Evolutionary conservation across 2,329 filamentous ascomycete genomes (phyloP).

Genomic region (Fusarium sp.): DNA sequence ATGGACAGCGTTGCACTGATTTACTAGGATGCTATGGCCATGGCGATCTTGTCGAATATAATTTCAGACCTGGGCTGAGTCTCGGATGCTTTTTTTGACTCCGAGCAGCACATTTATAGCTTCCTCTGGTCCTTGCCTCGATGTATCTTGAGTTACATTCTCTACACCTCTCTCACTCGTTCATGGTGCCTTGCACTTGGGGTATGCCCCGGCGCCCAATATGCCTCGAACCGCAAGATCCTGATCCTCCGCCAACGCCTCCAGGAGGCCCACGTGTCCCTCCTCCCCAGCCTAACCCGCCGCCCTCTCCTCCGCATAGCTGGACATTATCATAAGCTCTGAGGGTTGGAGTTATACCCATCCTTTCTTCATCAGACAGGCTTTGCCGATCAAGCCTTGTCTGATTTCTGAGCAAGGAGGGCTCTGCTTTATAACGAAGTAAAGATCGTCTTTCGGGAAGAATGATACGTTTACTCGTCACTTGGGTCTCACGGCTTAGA

Average conservation of each 20-base stretch:
- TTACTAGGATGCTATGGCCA: slow-evolving; percentile 21
- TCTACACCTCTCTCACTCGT: neutral
- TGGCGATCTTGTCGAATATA: slow-evolving; percentile 34
- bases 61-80: slow-evolving; percentile 28
- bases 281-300: slow-evolving; percentile 45
- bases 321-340: slow-evolving; percentile 8
- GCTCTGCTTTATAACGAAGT: slow-evolving; percentile 11
- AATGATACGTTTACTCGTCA: slow-evolving; percentile 6
- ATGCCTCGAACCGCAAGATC: slow-evolving; percentile 25
- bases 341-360: neutral
- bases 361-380: neutral
- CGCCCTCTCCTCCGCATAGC: slow-evolving; percentile 45
- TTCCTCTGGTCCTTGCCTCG: neutral
- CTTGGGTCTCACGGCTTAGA: slow-evolving; percentile 9
- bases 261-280: slow-evolving; percentile 47
- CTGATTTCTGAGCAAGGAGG: slow-evolving; percentile 14
- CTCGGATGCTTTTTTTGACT: slow-evolving; percentile 1
- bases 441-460: slow-evolving; percentile 7
- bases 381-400: slow-evolving; percentile 21
- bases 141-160: slow-evolving; percentile 1
- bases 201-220: slow-evolving; percentile 15
- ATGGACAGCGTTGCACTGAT: slow-evolving; percentile 18
- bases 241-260: slow-evolving; percentile 46
- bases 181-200: slow-evolving; percentile 18
- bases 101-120: neutral